phyloP scores from a whole-genome alignment of 2,329 filamentous ascomycete species.

The Xylaria sp. region DNA sequence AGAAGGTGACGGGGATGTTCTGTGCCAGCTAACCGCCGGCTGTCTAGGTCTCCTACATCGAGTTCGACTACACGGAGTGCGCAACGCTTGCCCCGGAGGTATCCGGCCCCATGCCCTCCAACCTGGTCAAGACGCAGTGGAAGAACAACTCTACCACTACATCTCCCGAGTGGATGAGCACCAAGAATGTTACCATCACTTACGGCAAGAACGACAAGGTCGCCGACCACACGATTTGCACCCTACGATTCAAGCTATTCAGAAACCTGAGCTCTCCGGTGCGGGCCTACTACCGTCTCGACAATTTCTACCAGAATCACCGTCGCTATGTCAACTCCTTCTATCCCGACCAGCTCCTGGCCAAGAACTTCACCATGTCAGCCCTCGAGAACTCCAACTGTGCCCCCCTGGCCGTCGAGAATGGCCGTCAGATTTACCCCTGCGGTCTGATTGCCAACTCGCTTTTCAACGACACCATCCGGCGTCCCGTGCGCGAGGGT shows the following conservation, averaged over 20 bases:
- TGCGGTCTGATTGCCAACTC: conserved; percentile 97
- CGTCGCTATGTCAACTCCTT: conserved; percentile 91
- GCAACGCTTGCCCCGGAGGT: conserved; percentile 45
- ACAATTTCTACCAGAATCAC: conserved; percentile 99
- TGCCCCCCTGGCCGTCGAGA: conserved; percentile 59
- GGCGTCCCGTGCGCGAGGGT: conserved; percentile 57
- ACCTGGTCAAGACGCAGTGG: conserved; percentile 65
- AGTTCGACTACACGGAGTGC: conserved; percentile 87
- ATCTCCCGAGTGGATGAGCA: conserved; percentile 34
- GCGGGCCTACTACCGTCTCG: conserved; percentile 89
- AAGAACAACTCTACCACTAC: conserved; percentile 43
- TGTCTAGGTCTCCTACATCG: conserved; percentile 76
- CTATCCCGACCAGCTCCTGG: conserved; percentile 73
- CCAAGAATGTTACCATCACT: conserved; percentile 34
- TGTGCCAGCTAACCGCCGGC: conserved; percentile 14
- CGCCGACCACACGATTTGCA: conserved; percentile 49
- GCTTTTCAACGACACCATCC: conserved; percentile 90
- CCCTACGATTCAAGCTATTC: conserved; percentile 71
- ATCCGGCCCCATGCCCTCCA: conserved; percentile 46
- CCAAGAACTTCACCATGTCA: conserved; percentile 53
- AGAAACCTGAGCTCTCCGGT: conserved; percentile 76
- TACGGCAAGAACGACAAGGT: conserved; percentile 25
- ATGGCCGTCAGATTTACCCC: conserved; percentile 67
- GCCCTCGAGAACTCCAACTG: conserved; percentile 67
- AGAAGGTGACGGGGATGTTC: background rate